A percentile compares a stretch with the other conserved stretches of the same genome.
Conservation (phyloP, 305 asterid genomes). For the Fraxinus sp. region DNA sequence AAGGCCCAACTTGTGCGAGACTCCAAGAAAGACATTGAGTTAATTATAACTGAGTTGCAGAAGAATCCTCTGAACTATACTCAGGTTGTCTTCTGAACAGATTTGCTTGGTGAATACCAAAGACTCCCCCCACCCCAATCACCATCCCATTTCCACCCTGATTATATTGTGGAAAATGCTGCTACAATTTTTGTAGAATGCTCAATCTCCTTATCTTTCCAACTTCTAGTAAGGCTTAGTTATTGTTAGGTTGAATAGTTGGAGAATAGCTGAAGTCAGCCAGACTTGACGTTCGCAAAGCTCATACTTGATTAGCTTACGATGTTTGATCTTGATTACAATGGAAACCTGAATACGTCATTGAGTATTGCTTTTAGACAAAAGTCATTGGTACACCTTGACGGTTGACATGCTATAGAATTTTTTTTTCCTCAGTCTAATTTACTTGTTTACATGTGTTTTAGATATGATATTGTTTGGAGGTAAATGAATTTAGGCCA, state of each 20-base stretch:
- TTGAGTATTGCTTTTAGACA: background rate
- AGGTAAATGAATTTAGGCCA: background rate
- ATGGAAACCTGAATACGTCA: background rate
- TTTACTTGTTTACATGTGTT: background rate
- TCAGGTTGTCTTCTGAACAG: constrained; percentile 52
- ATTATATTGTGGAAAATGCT: background rate
- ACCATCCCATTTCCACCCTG: background rate
- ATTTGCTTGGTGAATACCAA: constrained; percentile 3
- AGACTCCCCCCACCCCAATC: background rate
- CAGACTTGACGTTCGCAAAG: background rate
- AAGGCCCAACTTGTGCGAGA: constrained; percentile 90
- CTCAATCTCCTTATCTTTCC: background rate
- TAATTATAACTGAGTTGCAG: constrained; percentile 77
- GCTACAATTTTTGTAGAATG: background rate
- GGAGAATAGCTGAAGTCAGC: background rate
- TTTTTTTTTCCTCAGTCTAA: background rate
- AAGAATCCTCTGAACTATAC: constrained; percentile 90
- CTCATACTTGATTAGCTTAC: background rate
- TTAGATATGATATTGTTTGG: background rate
- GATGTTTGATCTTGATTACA: background rate
- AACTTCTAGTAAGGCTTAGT: constrained; percentile 5
- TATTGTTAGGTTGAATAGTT: background rate
- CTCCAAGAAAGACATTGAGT: constrained; percentile 66
- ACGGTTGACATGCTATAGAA: background rate
- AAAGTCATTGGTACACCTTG: background rate